These are phyloP conservation scores for Rhododendron vialii DNA, from an alignment of 148 eudicot genomes.

Conservation along the genomic window DNA sequence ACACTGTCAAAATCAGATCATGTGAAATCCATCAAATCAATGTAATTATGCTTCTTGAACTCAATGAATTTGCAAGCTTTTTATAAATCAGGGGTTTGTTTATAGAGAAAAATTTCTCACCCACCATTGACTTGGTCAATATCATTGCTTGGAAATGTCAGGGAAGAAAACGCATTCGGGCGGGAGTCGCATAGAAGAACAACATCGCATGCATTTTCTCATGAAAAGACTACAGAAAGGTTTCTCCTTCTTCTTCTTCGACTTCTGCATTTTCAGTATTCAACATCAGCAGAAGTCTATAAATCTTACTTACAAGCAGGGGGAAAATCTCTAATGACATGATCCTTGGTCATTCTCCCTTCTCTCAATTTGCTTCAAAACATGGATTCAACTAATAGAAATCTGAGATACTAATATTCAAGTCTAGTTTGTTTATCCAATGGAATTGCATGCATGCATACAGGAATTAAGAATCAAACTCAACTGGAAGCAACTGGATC, in stretches of 20 bases:
- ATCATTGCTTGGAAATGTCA: slow-evolving; percentile 6
- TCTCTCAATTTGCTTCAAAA: background rate
- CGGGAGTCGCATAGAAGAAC: background rate
- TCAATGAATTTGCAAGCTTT: too few species aligned
- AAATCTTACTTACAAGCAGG: too few species aligned
- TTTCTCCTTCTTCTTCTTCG: background rate
- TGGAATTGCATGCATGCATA: background rate
- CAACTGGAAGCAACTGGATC: too few species aligned
- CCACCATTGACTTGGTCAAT: background rate
- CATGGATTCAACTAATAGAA: background rate
- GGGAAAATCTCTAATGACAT: too few species aligned
- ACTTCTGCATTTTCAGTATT: background rate
- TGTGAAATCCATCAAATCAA: slow-evolving; percentile 5
- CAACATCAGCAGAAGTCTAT: too few species aligned
- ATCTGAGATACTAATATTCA: background rate
- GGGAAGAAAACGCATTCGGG: slow-evolving; percentile 22
- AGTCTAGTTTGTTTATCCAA: background rate
- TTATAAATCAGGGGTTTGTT: background rate
- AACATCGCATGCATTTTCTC: slow-evolving; percentile 11
- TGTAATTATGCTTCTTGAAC: slow-evolving; percentile 2
- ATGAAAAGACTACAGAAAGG: slow-evolving; percentile 35
- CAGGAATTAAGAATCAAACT: too few species aligned
- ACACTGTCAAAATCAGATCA: background rate
- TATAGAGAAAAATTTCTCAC: background rate
- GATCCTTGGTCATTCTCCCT: background rate